phyloP scores from a whole-genome alignment of 2,329 filamentous ascomycete genomes.

The Trichoderma koningii region DNA sequence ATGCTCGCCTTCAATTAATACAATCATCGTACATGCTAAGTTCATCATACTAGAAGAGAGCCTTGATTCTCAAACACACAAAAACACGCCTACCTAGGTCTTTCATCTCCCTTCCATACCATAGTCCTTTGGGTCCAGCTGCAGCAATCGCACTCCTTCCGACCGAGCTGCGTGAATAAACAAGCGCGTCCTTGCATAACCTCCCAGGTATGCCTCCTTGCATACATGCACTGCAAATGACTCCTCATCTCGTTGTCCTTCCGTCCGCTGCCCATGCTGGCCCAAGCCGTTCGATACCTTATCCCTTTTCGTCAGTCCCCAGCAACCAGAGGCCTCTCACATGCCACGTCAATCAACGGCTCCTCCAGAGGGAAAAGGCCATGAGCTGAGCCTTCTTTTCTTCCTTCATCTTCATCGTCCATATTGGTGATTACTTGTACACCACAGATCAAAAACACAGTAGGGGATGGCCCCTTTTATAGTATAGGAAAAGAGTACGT shows the following conservation, averaged over 20 bases:
- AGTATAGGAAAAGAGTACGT: slow-evolving; percentile 27
- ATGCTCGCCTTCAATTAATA: neutral
- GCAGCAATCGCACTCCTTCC: neutral
- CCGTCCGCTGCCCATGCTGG: slow-evolving; percentile 6
- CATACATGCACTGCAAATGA: neutral
- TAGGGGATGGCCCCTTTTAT: slow-evolving; percentile 25
- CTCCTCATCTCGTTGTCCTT: slow-evolving; percentile 14
- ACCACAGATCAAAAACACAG: slow-evolving; percentile 20
- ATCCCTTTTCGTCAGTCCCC: slow-evolving; percentile 3
- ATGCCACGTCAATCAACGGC: slow-evolving; percentile 3
- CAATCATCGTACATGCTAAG: slow-evolving; percentile 21
- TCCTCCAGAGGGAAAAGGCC: neutral
- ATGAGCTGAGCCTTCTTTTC: neutral
- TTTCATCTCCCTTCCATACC: neutral
- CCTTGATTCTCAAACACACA: slow-evolving; percentile 22
- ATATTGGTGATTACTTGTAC: slow-evolving; percentile 23
- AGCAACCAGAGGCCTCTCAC: neutral
- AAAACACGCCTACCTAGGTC: slow-evolving; percentile 20
- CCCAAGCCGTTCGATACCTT: slow-evolving; percentile 1
- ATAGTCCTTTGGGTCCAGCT: slow-evolving; percentile 9
- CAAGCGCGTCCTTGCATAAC: slow-evolving; percentile 1
- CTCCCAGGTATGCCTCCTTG: neutral
- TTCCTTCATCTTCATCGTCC: slow-evolving; percentile 1
- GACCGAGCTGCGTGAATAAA: slow-evolving; percentile 17
- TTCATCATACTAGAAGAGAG: slow-evolving; percentile 21